Evolutionary conservation across 805 yeast species (phyloP).

Genomic region (Yamadazyma takamatsuzukensis): DNA sequence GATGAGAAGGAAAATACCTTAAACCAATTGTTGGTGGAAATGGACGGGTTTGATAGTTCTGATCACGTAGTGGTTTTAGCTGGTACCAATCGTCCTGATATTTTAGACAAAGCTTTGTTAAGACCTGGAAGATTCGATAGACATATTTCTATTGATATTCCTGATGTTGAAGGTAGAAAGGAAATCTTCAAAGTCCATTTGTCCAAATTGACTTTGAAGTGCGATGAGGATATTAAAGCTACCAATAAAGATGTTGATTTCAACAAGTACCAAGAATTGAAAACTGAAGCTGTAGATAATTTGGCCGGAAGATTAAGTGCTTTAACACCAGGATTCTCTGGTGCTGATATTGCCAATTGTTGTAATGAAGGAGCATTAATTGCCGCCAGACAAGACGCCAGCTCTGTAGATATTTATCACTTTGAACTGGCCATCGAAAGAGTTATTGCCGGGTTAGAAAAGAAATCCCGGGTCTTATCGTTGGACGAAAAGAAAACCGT

Average conservation of each 20-base stretch:
- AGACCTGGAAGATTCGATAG: conserved; percentile 98
- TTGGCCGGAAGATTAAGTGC: conserved; percentile 90
- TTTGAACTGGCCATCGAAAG: conserved; percentile 97
- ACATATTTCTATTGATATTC: conserved; percentile 86
- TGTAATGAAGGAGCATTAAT: conserved; percentile 97
- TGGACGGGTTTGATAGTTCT: conserved; percentile 92
- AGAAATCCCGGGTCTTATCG: conserved; percentile 77
- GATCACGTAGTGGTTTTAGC: conserved; percentile 97
- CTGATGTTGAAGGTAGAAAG: conserved; percentile 92
- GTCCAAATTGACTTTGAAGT: conserved; percentile 58
- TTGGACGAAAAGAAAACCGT: conserved; percentile 86
- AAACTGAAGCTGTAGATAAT: conserved; percentile 39
- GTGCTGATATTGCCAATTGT: conserved; percentile 97
- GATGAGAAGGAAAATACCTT: conserved; percentile 97
- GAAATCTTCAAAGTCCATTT: conserved; percentile 89
- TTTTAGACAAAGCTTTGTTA: conserved; percentile 85
- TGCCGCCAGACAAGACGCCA: conserved; percentile 82
- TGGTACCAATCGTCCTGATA: conserved; percentile 95
- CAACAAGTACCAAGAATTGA: conserved; percentile 35
- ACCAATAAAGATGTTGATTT: conserved; percentile 26
- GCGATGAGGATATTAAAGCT: conserved; percentile 29
- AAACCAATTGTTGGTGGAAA: conserved; percentile 93
- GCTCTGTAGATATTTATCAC: conserved; percentile 68
- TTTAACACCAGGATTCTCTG: conserved; percentile 95
- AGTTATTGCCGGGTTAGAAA: conserved; percentile 93